Conservation (phyloP, 805 yeast species). For the Cyberlindnera suaveolens region DNA sequence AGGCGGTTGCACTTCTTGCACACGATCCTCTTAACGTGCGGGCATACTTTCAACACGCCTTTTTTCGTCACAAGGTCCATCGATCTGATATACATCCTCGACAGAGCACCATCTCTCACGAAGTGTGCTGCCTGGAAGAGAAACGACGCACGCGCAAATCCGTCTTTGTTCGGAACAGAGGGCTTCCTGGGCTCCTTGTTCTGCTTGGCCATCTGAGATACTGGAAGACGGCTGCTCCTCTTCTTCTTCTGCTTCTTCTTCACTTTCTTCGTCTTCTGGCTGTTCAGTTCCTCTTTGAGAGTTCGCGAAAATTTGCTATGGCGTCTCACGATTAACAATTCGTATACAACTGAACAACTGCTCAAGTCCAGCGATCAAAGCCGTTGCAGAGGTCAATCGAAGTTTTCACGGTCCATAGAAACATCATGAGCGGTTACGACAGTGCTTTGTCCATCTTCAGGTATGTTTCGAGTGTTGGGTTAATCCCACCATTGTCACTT, state of each 20-base stretch:
- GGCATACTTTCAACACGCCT: slow-evolving; percentile 58
- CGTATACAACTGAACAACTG: too few relatives aligned
- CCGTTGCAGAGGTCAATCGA: too few relatives aligned
- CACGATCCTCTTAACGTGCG: slow-evolving; percentile 55
- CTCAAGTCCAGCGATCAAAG: too few relatives aligned
- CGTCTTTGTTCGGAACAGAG: slow-evolving; percentile 35
- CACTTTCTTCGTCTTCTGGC: background rate
- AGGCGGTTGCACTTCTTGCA: slow-evolving; percentile 62
- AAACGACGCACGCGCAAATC: slow-evolving; percentile 52
- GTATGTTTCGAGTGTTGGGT: slow-evolving; percentile 38
- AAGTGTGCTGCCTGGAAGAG: slow-evolving; percentile 42
- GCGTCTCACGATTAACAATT: background rate
- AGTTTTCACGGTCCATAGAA: background rate
- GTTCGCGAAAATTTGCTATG: background rate
- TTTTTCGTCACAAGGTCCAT: slow-evolving; percentile 61
- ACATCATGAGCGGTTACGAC: slow-evolving; percentile 93
- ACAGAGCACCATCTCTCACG: slow-evolving; percentile 32
- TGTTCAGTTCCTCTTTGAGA: too few relatives aligned
- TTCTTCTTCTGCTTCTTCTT: background rate
- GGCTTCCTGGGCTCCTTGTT: slow-evolving; percentile 3
- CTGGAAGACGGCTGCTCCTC: too few relatives aligned
- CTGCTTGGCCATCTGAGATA: slow-evolving; percentile 13
- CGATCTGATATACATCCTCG: slow-evolving; percentile 48
- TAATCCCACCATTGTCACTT: background rate
- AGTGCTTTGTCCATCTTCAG: slow-evolving; percentile 96